Evolutionary conservation across 371 early-diverging fungal species (phyloP), one percentile per base, ranked within the genome.

Genomic region (Amoeboaphelidium protococcarum): DNA sequence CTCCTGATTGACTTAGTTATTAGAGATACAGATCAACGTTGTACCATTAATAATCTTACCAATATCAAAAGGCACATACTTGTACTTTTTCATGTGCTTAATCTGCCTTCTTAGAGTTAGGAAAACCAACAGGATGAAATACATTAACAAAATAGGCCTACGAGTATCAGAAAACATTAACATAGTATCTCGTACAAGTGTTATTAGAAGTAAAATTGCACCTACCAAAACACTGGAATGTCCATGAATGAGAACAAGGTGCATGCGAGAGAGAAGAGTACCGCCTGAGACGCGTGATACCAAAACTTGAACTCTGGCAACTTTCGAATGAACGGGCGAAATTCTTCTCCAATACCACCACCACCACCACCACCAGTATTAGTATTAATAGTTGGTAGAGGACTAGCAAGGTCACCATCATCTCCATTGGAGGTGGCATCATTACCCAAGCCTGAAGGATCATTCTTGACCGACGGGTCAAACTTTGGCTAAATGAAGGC

Each of bases 251-350:
- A 53, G 63, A 88, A 82, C 54, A 88, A 65, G 41, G 86, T 79
- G 68, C 86, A 85, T 44, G 77, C 53, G 24, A 85, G 55, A 2
- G 87, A 76, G 50, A 85, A 73, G 40, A 71, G 47, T 13, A 78
- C 69, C 0, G 87, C 85, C 50, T 78, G 64, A 16, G 83, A 83
- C 21, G 82, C 71, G 42, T 74, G 67, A 52, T 73, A 78, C 99
- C 99, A 99, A 60, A 91, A 97, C 59, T 91, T 90, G 69, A 95
- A 97, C 66, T 99, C 99, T n/a, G 99, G 98, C 42, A 99, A 67
- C 52, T 94, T 69, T 54, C 99, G 69, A 49, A 98, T 84, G 62
- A 98, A 98, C 2, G 99, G 99, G 46, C 78, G 71, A 56, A 96
- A 97, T 64, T 98, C 97, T 51, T 98, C 95, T 53, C n/a, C n/a